A percentile compares a stretch with the other conserved stretches of the same genome.
Evolutionary conservation across 169 alveolate species (phyloP).

Genomic region (Cryptosporidium ubiquitum): DNA sequence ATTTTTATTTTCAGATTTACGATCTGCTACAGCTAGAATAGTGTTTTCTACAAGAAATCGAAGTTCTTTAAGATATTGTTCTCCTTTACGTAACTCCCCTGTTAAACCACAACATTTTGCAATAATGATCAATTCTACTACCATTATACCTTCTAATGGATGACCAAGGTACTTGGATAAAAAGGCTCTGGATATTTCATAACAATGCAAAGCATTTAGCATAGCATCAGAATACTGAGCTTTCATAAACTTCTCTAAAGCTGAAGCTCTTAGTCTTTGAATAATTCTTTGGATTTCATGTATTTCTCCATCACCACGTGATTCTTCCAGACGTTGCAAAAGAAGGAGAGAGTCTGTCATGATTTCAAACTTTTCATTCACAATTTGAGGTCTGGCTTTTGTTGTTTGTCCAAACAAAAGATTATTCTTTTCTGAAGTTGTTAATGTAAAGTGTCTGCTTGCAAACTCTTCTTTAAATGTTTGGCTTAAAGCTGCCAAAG

Average conservation of each 20-base stretch:
- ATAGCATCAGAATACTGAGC: conserved; percentile 79
- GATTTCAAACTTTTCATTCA: conserved; percentile 45
- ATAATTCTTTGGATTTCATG: conserved; percentile 78
- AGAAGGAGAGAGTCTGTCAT: conserved; percentile 64
- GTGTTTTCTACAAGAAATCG: conserved; percentile 85
- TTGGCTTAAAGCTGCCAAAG: conserved; percentile 59
- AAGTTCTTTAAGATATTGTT: conserved; percentile 80
- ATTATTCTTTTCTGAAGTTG: conserved; percentile 63
- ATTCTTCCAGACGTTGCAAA: conserved; percentile 56
- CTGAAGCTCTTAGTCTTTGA: conserved; percentile 77
- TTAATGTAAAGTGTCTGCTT: conserved; percentile 64
- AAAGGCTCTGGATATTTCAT: conserved; percentile 78
- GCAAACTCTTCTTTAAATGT: conserved; percentile 67
- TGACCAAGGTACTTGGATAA: conserved; percentile 78
- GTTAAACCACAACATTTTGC: conserved; percentile 86
- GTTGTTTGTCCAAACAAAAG: conserved; percentile 61
- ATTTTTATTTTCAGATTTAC: conserved; percentile 33
- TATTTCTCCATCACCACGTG: conserved; percentile 63
- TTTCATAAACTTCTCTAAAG: conserved; percentile 77
- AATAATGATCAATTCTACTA: conserved; percentile 83
- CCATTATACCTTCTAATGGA: conserved; percentile 84
- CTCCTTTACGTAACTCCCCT: conserved; percentile 82
- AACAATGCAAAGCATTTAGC: conserved; percentile 79
- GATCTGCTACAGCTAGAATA: conserved; percentile 78
- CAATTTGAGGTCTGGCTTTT: conserved; percentile 53